Evolutionary conservation across 2,329 filamentous ascomycete genomes (phyloP), one percentile per base, ranked within the genome.

Genomic region (Sarocladium kiliense): DNA sequence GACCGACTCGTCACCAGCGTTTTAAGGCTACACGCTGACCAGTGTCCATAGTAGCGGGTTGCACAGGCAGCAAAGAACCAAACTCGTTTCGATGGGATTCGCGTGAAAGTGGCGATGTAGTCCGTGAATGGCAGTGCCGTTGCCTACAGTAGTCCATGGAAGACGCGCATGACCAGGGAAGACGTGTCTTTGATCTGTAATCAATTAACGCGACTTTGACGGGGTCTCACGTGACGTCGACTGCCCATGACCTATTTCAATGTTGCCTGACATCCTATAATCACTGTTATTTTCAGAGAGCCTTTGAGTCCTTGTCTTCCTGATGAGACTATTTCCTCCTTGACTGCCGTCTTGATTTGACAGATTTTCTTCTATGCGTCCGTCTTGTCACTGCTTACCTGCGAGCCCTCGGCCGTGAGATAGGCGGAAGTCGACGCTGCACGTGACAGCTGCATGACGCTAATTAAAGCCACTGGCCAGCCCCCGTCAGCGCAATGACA

Each of bases 361-460:
- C n/a, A n/a, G n/a, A n/a, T n/a, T n/a, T n/a, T n/a, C n/a, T n/a
- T n/a, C n/a, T n/a, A n/a, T n/a, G n/a, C n/a, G n/a, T n/a, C n/a
- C n/a, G n/a, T n/a, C n/a, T n/a, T n/a, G n/a, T n/a, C n/a, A n/a
- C n/a, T n/a, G n/a, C n/a, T n/a, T n/a, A n/a, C n/a, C n/a, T n/a
- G n/a, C n/a, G n/a, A n/a, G n/a, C n/a, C n/a, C n/a, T n/a, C n/a
- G n/a, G n/a, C n/a, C 36, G n/a, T 10, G n/a, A 16, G 5, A 39
- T 6, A 9, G 11, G 23, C 3, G 41, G 4, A 45, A 45, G 10
- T 32, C 11, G 26, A 4, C 11, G 2, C 9, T 51, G 26, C 26
- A 32, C 30, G 27, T 51, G 47, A 36, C 27, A 36, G 27, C n/a
- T 21, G 27, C 47, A 51, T 34, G 47, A 51, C 47, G 47, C 47